phyloP scores from a whole-genome alignment of 2,329 filamentous ascomycete genomes.

The Apiospora aurea region DNA sequence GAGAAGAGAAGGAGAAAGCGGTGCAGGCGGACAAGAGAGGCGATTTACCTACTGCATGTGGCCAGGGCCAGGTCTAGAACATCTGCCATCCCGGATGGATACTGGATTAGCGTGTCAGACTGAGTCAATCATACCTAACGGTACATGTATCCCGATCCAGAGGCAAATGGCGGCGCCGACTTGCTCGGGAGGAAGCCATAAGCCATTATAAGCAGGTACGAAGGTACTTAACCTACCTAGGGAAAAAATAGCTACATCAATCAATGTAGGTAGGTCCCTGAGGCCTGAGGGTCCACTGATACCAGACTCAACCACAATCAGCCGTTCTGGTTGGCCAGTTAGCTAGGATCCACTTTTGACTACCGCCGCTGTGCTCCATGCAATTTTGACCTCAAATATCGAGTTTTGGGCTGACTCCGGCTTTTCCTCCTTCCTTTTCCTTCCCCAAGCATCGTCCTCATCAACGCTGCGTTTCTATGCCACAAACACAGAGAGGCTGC shows the following conservation, averaged over 20 bases:
- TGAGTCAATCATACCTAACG: conserved; percentile 2
- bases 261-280: neutral
- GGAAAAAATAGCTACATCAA: neutral
- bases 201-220: conserved; percentile 18
- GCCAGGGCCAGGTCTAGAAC: conserved; percentile 6
- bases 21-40: neutral
- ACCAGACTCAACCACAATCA: neutral
- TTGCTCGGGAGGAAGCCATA: conserved; percentile 21
- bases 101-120: conserved; percentile 2
- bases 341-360: neutral
- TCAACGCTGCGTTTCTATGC: conserved; percentile 97
- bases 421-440: conserved; percentile 46
- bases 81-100: conserved; percentile 19
- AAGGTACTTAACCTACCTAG: neutral
- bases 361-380: neutral
- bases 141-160: neutral
- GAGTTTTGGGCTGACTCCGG: conserved; percentile 31
- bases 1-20: conserved; percentile 25
- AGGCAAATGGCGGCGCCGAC: conserved; percentile 14
- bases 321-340: neutral
- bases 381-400: conserved; percentile 23
- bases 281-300: neutral
- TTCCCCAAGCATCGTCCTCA: conserved; percentile 78
- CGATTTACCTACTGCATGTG: conserved; percentile 13
- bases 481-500: conserved; percentile 70